These are phyloP conservation scores for Sclerotinia nivalis DNA, from an alignment of 2,329 filamentous ascomycete species.

Conservation along the genomic window DNA sequence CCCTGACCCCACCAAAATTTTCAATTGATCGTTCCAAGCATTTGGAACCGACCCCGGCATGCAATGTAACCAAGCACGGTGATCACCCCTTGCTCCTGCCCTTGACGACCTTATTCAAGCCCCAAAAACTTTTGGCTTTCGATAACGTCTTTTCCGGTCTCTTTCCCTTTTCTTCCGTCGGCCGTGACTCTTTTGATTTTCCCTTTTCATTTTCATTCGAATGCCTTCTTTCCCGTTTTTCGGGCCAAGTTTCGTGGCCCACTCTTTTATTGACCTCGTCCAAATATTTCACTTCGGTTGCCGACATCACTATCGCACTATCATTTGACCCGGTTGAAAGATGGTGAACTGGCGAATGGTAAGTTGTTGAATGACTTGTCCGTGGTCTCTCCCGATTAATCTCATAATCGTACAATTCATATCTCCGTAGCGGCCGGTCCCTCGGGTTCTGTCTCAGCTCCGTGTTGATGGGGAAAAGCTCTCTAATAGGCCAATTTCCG, in stretches of 20 bases:
- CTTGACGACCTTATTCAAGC: conserved; percentile 19
- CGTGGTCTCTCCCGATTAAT: conserved; percentile 3
- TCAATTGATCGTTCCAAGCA: conserved; percentile 17
- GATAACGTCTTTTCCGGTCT: conserved; percentile 20
- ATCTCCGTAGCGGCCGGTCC: neutral
- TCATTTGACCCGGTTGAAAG: conserved; percentile 21
- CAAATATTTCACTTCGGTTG: conserved; percentile 8
- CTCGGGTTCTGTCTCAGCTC: neutral
- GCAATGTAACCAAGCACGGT: conserved; percentile 4
- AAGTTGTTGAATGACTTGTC: conserved; percentile 15
- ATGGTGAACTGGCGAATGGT: conserved; percentile 13
- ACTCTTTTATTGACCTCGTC: conserved; percentile 5
- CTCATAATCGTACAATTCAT: neutral
- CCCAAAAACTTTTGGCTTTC: conserved; percentile 23
- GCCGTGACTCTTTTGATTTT: neutral
- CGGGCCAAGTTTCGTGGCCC: conserved; percentile 1
- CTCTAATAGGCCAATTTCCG: conserved; percentile 5
- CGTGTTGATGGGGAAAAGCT: neutral
- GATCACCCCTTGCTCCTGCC: conserved; percentile 9
- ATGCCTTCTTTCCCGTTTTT: neutral
- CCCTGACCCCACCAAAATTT: neutral
- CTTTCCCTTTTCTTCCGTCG: conserved; percentile 21
- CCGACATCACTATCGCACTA: conserved; percentile 22
- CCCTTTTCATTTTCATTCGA: conserved; percentile 1
- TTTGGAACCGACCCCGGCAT: conserved; percentile 19